A percentile compares a stretch with the other conserved stretches of the same genome.
Conservation (phyloP, 2,329 filamentous ascomycete genomes). For the Aspergillus spinulosporus region DNA sequence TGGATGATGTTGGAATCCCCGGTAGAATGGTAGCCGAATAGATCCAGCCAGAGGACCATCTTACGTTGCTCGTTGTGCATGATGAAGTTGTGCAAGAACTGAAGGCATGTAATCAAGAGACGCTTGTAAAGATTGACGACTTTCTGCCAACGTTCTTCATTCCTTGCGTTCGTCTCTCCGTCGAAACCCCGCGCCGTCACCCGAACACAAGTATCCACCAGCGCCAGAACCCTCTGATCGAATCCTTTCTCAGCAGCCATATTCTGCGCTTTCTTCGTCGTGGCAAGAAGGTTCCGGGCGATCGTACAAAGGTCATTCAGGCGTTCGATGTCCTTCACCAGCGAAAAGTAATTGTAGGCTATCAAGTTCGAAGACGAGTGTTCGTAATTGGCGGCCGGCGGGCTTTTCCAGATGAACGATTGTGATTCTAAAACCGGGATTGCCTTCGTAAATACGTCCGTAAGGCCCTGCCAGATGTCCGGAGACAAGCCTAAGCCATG, state of each 20-base stretch:
- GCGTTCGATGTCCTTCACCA: slow-evolving; percentile 63
- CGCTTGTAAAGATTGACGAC: slow-evolving; percentile 67
- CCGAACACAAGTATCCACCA: slow-evolving; percentile 64
- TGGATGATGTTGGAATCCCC: slow-evolving; percentile 48
- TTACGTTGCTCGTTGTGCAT: slow-evolving; percentile 66
- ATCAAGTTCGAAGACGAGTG: slow-evolving; percentile 62
- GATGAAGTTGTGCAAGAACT: slow-evolving; percentile 66
- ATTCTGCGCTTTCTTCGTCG: slow-evolving; percentile 62
- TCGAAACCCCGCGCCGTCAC: slow-evolving; percentile 66
- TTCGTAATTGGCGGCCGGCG: slow-evolving; percentile 58
- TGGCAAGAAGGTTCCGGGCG: slow-evolving; percentile 62
- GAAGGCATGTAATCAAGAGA: slow-evolving; percentile 64
- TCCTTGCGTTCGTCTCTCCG: slow-evolving; percentile 60
- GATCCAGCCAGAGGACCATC: slow-evolving; percentile 64
- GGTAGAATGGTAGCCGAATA: slow-evolving; percentile 60
- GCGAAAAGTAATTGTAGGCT: slow-evolving; percentile 57
- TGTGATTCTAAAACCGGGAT: slow-evolving; percentile 62
- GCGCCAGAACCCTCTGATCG: slow-evolving; percentile 61
- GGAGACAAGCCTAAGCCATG: slow-evolving; percentile 58
- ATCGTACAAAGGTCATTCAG: slow-evolving; percentile 64
- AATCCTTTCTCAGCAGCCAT: slow-evolving; percentile 61
- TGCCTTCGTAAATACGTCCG: slow-evolving; percentile 58
- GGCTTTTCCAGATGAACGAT: slow-evolving; percentile 62
- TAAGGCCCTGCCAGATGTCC: slow-evolving; percentile 61
- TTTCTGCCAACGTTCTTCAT: slow-evolving; percentile 66